These are phyloP conservation scores for Aspergillus carbonarius DNA, from an alignment of 2,329 filamentous ascomycete species.

Conservation along the genomic window DNA sequence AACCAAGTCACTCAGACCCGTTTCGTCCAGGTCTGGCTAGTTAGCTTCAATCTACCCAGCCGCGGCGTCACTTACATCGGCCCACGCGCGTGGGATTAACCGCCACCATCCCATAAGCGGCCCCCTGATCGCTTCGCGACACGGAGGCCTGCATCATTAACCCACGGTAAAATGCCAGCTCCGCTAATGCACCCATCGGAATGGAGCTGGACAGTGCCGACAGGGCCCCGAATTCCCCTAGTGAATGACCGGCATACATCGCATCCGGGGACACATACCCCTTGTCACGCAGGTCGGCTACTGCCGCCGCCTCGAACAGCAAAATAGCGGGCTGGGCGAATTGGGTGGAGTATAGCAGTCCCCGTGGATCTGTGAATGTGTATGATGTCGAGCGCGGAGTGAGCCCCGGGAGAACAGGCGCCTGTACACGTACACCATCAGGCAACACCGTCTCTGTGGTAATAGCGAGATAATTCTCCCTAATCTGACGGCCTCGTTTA, in stretches of 20 bases:
- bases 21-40: slow-evolving; percentile 91
- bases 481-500: slow-evolving; percentile 88
- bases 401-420: slow-evolving; percentile 92
- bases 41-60: slow-evolving; percentile 34
- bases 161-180: slow-evolving; percentile 96
- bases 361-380: slow-evolving; percentile 92
- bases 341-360: slow-evolving; percentile 89
- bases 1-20: slow-evolving; percentile 88
- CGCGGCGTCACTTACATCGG: slow-evolving; percentile 8
- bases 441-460: slow-evolving; percentile 13
- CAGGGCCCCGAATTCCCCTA: slow-evolving; percentile 94
- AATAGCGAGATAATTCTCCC: slow-evolving; percentile 98
- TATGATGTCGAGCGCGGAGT: slow-evolving; percentile 79
- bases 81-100: slow-evolving; percentile 20
- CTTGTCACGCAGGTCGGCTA: slow-evolving; percentile 95
- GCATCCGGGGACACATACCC: slow-evolving; percentile 89
- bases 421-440: slow-evolving; percentile 72
- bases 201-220: slow-evolving; percentile 92
- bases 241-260: slow-evolving; percentile 92
- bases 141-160: slow-evolving; percentile 98
- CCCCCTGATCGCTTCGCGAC: slow-evolving; percentile 82
- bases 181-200: slow-evolving; percentile 92
- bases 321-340: slow-evolving; percentile 96
- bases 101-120: slow-evolving; percentile 37
- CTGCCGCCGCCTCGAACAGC: slow-evolving; percentile 97